A percentile compares a stretch with the other conserved stretches of the same genome.
These are phyloP conservation scores for Leishmania aethiopica DNA, from an alignment of 208 protist species.

Conservation along the genomic window DNA sequence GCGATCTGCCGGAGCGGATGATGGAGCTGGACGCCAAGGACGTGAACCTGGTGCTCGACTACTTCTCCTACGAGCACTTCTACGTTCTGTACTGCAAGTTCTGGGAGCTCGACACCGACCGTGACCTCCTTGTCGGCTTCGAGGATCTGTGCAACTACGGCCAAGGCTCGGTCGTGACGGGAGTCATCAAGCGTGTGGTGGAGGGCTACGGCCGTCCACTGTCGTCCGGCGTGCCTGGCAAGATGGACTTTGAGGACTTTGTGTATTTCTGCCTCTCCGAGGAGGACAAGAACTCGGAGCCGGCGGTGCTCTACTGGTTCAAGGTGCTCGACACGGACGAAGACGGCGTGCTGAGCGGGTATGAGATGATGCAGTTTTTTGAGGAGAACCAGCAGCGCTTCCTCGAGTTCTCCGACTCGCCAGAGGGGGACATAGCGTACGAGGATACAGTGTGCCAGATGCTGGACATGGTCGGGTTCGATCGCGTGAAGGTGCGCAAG, in stretches of 20 bases:
- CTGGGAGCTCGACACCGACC: slow-evolving; percentile 98
- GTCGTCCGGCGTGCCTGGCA: slow-evolving; percentile 52
- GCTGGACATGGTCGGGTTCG: slow-evolving; percentile 93
- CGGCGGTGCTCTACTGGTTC: slow-evolving; percentile 96
- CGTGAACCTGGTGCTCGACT: slow-evolving; percentile 89
- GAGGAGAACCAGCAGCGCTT: slow-evolving; percentile 93
- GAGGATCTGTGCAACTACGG: slow-evolving; percentile 92
- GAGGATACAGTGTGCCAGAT: slow-evolving; percentile 96
- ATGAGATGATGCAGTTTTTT: slow-evolving; percentile 95
- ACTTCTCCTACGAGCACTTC: slow-evolving; percentile 99
- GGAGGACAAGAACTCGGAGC: slow-evolving; percentile 95
- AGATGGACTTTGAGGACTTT: slow-evolving; percentile 95
- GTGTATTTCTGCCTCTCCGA: slow-evolving; percentile 96
- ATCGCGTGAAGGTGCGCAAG: slow-evolving; percentile 36
- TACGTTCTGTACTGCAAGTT: slow-evolving; percentile 99
- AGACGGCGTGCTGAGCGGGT: slow-evolving; percentile 94
- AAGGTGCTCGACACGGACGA: slow-evolving; percentile 92
- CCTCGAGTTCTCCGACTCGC: slow-evolving; percentile 64
- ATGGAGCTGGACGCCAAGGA: slow-evolving; percentile 82
- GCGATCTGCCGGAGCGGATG: slow-evolving; percentile 85
- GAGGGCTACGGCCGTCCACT: slow-evolving; percentile 67
- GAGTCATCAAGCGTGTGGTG: slow-evolving; percentile 83
- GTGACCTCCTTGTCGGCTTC: slow-evolving; percentile 90
- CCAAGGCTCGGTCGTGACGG: slow-evolving; percentile 64
- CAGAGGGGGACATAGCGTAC: slow-evolving; percentile 60